phyloP scores from a whole-genome alignment of 768 basidiomycete genomes.

The Lactarius hatsudake region DNA sequence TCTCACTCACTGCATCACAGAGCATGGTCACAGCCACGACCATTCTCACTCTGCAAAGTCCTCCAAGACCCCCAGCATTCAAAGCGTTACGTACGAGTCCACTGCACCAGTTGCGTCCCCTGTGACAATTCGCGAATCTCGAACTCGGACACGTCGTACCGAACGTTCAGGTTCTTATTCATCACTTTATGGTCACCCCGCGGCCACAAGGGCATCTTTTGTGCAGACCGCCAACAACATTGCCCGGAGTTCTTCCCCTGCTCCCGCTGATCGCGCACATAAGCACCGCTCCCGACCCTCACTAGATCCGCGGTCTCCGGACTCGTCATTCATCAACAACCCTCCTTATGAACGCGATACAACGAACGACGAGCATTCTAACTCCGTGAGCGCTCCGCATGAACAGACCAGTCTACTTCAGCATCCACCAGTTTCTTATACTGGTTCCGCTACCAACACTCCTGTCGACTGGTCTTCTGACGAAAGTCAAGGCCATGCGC shows the following conservation, averaged over 20 bases:
- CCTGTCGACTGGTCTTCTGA: slow-evolving; percentile 12
- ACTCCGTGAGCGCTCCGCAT: background rate
- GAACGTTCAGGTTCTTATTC: slow-evolving; percentile 47
- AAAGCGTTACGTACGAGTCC: slow-evolving; percentile 2
- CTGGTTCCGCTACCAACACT: background rate
- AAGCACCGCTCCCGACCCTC: slow-evolving; percentile 31
- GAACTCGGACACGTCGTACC: slow-evolving; percentile 28
- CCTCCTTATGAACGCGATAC: slow-evolving; percentile 15
- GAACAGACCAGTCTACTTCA: slow-evolving; percentile 45
- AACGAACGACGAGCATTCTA: background rate
- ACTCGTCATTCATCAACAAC: slow-evolving; percentile 3
- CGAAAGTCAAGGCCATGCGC: slow-evolving; percentile 31
- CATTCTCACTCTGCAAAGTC: slow-evolving; percentile 22
- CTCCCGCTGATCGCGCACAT: slow-evolving; percentile 25
- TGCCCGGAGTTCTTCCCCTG: slow-evolving; percentile 51
- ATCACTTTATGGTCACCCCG: slow-evolving; percentile 72
- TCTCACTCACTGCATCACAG: slow-evolving; percentile 9
- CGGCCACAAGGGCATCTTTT: slow-evolving; percentile 66
- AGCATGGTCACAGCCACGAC: slow-evolving; percentile 33
- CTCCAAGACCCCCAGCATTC: slow-evolving; percentile 21
- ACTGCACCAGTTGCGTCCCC: slow-evolving; percentile 3
- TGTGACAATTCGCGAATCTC: slow-evolving; percentile 37
- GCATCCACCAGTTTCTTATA: slow-evolving; percentile 14
- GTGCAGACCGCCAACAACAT: slow-evolving; percentile 86
- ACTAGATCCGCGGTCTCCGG: slow-evolving; percentile 20